These are phyloP conservation scores for Dactylellina sp. DNA, from an alignment of 2,329 filamentous ascomycete species.

Conservation along the genomic window DNA sequence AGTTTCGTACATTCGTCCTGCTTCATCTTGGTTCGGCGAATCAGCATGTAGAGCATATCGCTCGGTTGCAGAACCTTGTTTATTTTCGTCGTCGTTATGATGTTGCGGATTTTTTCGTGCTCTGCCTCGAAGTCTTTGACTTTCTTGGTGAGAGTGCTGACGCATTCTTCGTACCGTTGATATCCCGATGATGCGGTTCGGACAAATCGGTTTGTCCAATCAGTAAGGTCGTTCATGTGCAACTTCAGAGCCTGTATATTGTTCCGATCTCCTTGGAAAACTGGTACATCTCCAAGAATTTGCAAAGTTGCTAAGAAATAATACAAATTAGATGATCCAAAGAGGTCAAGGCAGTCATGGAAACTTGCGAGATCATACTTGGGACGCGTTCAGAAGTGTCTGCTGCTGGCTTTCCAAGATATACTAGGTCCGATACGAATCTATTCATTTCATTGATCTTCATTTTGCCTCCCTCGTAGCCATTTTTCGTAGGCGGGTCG, in stretches of 20 bases:
- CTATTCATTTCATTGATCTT: constrained; percentile 3
- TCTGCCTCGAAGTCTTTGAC: neutral
- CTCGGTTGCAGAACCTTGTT: neutral
- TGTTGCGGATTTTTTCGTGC: neutral
- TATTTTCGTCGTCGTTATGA: neutral
- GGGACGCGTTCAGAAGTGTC: constrained; percentile 4
- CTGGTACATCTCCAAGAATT: constrained; percentile 2
- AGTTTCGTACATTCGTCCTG: neutral
- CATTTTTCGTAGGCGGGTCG: constrained; percentile 7
- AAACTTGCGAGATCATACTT: constrained; percentile 6
- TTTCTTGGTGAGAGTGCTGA: constrained; percentile 1
- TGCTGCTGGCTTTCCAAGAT: constrained; percentile 27
- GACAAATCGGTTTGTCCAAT: constrained; percentile 26
- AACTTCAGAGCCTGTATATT: neutral
- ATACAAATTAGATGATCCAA: neutral
- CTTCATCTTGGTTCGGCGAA: neutral
- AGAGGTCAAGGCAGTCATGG: too few species aligned
- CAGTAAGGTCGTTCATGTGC: constrained; percentile 17
- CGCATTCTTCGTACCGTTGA: constrained; percentile 1
- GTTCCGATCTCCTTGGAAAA: constrained; percentile 6
- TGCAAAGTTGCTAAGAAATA: constrained; percentile 17
- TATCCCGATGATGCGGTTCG: neutral
- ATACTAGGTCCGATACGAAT: constrained; percentile 23
- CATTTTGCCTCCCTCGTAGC: constrained; percentile 13
- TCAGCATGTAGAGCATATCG: neutral